Evolutionary conservation across 1,284 basidiomycete genomes (phyloP).

Genomic region (Cerioporus squamosus): DNA sequence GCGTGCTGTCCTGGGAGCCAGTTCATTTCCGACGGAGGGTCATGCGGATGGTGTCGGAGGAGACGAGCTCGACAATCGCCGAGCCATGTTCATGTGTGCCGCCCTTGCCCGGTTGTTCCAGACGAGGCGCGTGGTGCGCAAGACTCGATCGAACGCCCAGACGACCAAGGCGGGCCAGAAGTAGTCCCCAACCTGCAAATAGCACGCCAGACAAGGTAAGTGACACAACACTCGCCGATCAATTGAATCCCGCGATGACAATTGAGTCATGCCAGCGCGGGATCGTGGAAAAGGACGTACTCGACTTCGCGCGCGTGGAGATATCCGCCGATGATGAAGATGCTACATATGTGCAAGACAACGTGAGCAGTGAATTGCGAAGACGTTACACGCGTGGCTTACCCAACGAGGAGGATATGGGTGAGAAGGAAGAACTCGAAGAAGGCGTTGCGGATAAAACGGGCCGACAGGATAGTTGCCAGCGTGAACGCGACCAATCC

Average conservation of each 20-base stretch:
- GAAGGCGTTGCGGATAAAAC: slow-evolving; percentile 42
- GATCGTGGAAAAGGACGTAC: slow-evolving; percentile 26
- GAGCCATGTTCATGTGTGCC: slow-evolving; percentile 25
- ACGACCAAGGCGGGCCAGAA: slow-evolving; percentile 48
- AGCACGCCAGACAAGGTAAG: slow-evolving; percentile 5
- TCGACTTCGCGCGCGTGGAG: slow-evolving; percentile 35
- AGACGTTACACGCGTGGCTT: slow-evolving; percentile 10
- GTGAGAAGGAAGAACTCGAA: slow-evolving; percentile 53
- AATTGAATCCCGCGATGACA: background rate
- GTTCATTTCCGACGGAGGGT: slow-evolving; percentile 41
- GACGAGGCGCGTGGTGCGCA: slow-evolving; percentile 40
- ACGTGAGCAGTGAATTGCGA: slow-evolving; percentile 1
- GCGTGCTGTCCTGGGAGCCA: slow-evolving; percentile 55
- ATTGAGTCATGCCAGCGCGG: background rate
- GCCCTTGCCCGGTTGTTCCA: slow-evolving; percentile 42
- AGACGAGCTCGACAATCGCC: slow-evolving; percentile 43
- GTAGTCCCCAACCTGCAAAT: slow-evolving; percentile 36
- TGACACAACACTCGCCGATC: background rate
- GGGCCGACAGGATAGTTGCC: slow-evolving; percentile 43
- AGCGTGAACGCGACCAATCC: slow-evolving; percentile 44
- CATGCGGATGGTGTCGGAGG: slow-evolving; percentile 48
- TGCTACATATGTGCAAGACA: slow-evolving; percentile 23
- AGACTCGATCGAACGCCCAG: slow-evolving; percentile 51
- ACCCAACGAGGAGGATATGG: slow-evolving; percentile 49
- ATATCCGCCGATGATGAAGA: slow-evolving; percentile 39